Base-by-base conservation (phyloP, 2,329 filamentous ascomycete genomes). In the Trichophyton schoenleinii region DNA sequence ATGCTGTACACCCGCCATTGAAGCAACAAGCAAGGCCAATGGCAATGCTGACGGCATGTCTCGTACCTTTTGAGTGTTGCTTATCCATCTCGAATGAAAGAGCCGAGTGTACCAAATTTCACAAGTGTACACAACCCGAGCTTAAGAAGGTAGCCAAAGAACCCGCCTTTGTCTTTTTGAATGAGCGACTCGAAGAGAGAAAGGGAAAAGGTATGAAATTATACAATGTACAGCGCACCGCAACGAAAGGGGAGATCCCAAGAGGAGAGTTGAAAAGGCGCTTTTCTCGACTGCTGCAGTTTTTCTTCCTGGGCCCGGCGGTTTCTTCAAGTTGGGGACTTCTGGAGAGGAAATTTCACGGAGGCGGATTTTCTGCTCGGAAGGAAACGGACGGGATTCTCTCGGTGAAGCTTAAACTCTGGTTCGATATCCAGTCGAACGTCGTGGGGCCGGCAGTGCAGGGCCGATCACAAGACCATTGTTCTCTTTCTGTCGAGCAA, bases 31-130 rank as follows among this genome's bases (percentile, higher is more conserved):
- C 9, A 18, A 11, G 44, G 9, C 57, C 62, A 57, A 61, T 61
- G 59, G 41, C 36, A 61, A 3, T 36, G 18, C 22, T 38, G 34
- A 38, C 15, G 18, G 6, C 11, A 57, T 28, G 60, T 8, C 53
- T 58, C 68, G 52, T 64, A 75, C 74, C 74, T 73, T 74, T 71
- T 64, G 72, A 70, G 70, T 71, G 68, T 69, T 70, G 68, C 65
- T 75, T 70, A 53, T 72, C 71, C 74, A 76, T 76, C 68, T 63
- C 67, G 66, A 60, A 59, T 57, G 22, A 58, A 38, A 25, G 34
- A 15, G 8, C 28, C 34, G 57, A 62, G 28, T 41, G 41, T 57
- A 53, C 31, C 58, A 22, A 41, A 2, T 31, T 31, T 52, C 38
- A 53, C 34, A 59, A 49, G n/a, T 41, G 48, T 59, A 59, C 41